These are phyloP conservation scores for Ceratocystis lukuohia DNA, from an alignment of 2,329 filamentous ascomycete genomes.

Conservation along the genomic window DNA sequence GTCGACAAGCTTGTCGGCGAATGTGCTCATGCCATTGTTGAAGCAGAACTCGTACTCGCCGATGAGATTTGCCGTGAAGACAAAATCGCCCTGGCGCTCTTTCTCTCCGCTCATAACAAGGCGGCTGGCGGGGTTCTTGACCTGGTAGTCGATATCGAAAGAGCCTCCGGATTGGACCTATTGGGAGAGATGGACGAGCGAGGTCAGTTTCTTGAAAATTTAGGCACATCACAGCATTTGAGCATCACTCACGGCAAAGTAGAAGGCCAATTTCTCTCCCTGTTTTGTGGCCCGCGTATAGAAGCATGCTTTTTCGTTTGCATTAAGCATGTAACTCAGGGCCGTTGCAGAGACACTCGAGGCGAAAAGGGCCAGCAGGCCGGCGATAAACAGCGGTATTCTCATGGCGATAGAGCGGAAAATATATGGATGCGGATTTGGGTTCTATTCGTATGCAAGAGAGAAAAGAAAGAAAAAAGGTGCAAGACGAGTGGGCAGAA, in stretches of 20 bases:
- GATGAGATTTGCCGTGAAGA: constrained; percentile 77
- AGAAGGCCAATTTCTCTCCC: constrained; percentile 88
- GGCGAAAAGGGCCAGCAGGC: constrained; percentile 57
- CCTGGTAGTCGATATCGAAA: constrained; percentile 90
- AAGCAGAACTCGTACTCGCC: constrained; percentile 98
- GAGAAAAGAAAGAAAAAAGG: neutral
- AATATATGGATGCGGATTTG: neutral
- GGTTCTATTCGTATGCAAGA: neutral
- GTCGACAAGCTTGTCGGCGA: constrained; percentile 93
- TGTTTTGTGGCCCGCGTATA: constrained; percentile 64
- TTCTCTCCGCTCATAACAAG: constrained; percentile 75
- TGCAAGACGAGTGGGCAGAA: neutral
- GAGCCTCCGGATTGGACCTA: constrained; percentile 96
- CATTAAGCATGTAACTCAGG: constrained; percentile 79
- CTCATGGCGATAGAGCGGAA: constrained; percentile 43
- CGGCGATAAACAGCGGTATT: constrained; percentile 45
- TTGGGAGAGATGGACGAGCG: neutral
- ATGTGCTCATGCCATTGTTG: constrained; percentile 96
- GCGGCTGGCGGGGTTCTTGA: constrained; percentile 68
- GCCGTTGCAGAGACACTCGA: constrained; percentile 72
- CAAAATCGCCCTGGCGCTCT: constrained; percentile 91
- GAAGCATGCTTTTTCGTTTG: constrained; percentile 95
- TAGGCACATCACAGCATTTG: no score
- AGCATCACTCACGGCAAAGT: constrained; percentile 68
- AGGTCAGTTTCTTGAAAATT: neutral